Percentiles rank a stretch among this genome's conserved stretches.
phyloP scores from a whole-genome alignment of 495 filamentous ascomycete genomes.

The Podospora pseudocomata region DNA sequence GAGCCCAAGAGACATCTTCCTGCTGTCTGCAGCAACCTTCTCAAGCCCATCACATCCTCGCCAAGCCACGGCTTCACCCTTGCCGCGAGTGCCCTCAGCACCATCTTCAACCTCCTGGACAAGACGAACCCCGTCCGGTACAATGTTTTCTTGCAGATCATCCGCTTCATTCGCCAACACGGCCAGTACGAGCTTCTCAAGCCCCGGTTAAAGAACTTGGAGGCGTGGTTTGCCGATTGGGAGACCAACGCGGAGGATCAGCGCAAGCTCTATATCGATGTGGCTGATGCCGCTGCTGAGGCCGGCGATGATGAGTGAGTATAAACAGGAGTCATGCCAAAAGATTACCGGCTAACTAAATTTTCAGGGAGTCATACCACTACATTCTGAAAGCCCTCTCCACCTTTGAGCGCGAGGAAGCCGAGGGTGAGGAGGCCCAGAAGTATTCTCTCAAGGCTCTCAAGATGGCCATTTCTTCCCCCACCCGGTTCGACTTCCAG shows the following conservation, averaged over 20 bases:
- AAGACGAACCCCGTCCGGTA: slow-evolving; percentile 72
- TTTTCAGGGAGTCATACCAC: slow-evolving; percentile 61
- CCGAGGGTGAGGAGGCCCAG: slow-evolving; percentile 65
- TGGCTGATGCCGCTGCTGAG: slow-evolving; percentile 74
- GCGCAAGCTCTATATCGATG: slow-evolving; percentile 72
- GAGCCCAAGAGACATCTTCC: slow-evolving; percentile 81
- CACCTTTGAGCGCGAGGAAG: slow-evolving; percentile 67
- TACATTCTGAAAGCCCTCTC: slow-evolving; percentile 80
- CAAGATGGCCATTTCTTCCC: slow-evolving; percentile 71
- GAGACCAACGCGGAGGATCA: slow-evolving; percentile 74
- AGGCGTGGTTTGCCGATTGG: slow-evolving; percentile 80
- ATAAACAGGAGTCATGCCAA: not conserved
- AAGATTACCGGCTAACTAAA: slow-evolving; percentile 10
- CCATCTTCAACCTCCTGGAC: slow-evolving; percentile 92
- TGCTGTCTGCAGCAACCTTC: slow-evolving; percentile 80
- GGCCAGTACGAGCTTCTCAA: slow-evolving; percentile 75
- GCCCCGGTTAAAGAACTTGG: slow-evolving; percentile 71
- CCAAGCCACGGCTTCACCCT: slow-evolving; percentile 78
- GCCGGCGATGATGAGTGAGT: slow-evolving; percentile 69
- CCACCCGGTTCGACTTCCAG: slow-evolving; percentile 86
- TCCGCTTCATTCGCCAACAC: slow-evolving; percentile 70
- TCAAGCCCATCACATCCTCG: slow-evolving; percentile 78
- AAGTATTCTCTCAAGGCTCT: slow-evolving; percentile 79
- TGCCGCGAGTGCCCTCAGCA: slow-evolving; percentile 81
- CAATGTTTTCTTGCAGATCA: slow-evolving; percentile 80